Evolutionary conservation across 2,329 filamentous ascomycete genomes (phyloP).

Genomic region (Phyllosticta capitalensis): DNA sequence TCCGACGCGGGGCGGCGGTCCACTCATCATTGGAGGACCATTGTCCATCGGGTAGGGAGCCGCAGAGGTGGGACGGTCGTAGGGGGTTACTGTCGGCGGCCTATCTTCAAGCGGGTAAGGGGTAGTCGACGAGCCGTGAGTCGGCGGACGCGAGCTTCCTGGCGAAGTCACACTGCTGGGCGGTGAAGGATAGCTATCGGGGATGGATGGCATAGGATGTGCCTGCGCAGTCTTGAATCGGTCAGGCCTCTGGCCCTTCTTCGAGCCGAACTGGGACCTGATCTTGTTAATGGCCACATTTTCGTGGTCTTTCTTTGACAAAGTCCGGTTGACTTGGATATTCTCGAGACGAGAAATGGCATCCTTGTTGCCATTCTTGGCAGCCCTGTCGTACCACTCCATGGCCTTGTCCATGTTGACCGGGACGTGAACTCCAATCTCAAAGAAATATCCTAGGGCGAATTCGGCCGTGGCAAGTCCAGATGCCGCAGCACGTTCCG

Average conservation of each 20-base stretch:
- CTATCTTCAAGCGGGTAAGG: slow-evolving; percentile 37
- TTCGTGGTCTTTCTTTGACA: slow-evolving; percentile 88
- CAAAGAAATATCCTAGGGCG: slow-evolving; percentile 92
- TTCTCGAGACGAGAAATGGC: slow-evolving; percentile 74
- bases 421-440: slow-evolving; percentile 88
- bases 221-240: slow-evolving; percentile 31
- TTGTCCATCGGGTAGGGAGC: slow-evolving; percentile 66
- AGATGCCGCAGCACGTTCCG: slow-evolving; percentile 70
- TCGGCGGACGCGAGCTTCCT: slow-evolving; percentile 18
- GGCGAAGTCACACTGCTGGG: slow-evolving; percentile 18
- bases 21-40: slow-evolving; percentile 39
- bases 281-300: slow-evolving; percentile 82
- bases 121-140: slow-evolving; percentile 27
- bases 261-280: slow-evolving; percentile 48
- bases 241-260: slow-evolving; percentile 38
- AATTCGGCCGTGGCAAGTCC: slow-evolving; percentile 89
- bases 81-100: slow-evolving; percentile 26
- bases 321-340: slow-evolving; percentile 68
- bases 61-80: slow-evolving; percentile 42
- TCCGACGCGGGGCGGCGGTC: slow-evolving; percentile 5
- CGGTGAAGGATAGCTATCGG: slow-evolving; percentile 27
- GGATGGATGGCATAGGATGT: slow-evolving; percentile 30
- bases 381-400: slow-evolving; percentile 83
- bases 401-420: slow-evolving; percentile 74
- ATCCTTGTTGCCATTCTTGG: slow-evolving; percentile 85